Conservation (phyloP, 495 filamentous ascomycete species). For the Hyphodiscus hymeniophilus region DNA sequence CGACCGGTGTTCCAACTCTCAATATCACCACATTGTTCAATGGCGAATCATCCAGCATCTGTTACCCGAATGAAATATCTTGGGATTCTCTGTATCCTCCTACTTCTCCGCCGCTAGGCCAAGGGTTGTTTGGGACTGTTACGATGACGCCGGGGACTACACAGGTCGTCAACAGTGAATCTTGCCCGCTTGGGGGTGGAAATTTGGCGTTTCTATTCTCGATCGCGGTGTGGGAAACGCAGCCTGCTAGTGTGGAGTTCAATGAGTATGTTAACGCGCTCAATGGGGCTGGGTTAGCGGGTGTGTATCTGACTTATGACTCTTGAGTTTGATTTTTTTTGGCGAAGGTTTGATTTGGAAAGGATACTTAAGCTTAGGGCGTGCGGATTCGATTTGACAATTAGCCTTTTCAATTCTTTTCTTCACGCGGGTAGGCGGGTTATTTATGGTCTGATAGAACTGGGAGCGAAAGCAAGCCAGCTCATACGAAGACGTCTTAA, state of each 20-base stretch:
- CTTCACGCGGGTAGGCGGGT: too few relatives aligned
- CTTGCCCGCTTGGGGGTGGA: conserved; percentile 7
- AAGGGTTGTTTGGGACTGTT: conserved; percentile 17
- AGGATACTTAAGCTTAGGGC: too few relatives aligned
- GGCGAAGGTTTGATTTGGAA: too few relatives aligned
- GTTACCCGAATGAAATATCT: conserved; percentile 8
- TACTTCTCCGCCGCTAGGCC: neutral
- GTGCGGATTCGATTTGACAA: too few relatives aligned
- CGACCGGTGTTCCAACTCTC: conserved; percentile 7
- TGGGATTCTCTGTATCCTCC: conserved; percentile 11
- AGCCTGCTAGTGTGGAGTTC: conserved; percentile 11
- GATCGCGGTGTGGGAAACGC: conserved; percentile 12
- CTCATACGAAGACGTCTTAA: too few relatives aligned
- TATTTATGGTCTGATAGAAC: too few relatives aligned
- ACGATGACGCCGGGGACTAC: conserved; percentile 1
- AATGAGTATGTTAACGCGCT: conserved; percentile 6
- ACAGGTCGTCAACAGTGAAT: conserved; percentile 13
- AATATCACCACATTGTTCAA: conserved; percentile 13
- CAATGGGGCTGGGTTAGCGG: conserved; percentile 7
- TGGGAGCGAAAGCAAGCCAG: too few relatives aligned
- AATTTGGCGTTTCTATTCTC: conserved; percentile 15
- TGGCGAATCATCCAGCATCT: neutral
- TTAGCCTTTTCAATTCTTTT: too few relatives aligned
- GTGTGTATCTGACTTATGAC: conserved; percentile 17
- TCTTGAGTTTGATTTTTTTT: too few relatives aligned